Evolutionary conservation across 108 stramenopile genomes (phyloP).

Genomic region (Bacterosira constricta): DNA sequence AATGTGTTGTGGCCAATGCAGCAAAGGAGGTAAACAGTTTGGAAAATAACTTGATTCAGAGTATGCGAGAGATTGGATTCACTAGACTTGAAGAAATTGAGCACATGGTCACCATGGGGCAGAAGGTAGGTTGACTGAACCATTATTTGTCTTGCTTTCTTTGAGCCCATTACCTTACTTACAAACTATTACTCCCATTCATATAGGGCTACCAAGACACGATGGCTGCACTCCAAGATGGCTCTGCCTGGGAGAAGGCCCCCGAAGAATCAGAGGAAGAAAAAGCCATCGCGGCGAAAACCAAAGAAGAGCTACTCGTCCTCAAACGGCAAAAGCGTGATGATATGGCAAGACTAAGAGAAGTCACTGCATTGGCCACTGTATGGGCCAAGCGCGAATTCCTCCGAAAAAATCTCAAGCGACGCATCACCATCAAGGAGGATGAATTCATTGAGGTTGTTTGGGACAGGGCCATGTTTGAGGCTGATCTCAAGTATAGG

Average conservation of each 20-base stretch:
- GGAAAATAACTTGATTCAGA: conserved; percentile 70
- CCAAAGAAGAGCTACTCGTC: conserved; percentile 14
- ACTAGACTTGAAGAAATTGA: conserved; percentile 79
- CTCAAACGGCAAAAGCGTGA: conserved; percentile 17
- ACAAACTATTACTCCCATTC: background rate
- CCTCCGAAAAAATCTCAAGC: conserved; percentile 63
- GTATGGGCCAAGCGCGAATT: conserved; percentile 85
- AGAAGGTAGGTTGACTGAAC: conserved; percentile 48
- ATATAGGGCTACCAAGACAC: conserved; percentile 36
- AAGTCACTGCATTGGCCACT: conserved; percentile 65
- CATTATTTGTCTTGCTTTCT: conserved; percentile 1
- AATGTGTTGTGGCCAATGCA: conserved; percentile 51
- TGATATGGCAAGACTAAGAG: conserved; percentile 48
- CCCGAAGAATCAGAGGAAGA: conserved; percentile 50
- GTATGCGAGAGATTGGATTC: conserved; percentile 79
- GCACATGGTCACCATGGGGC: conserved; percentile 73
- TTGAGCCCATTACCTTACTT: background rate
- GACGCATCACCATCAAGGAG: conserved; percentile 48
- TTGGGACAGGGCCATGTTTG: conserved; percentile 84
- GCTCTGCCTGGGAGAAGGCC: conserved; percentile 31
- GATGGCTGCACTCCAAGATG: conserved; percentile 36
- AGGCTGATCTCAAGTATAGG: conserved; percentile 71
- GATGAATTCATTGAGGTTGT: conserved; percentile 68
- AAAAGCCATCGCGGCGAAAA: conserved; percentile 25
- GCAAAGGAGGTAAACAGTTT: conserved; percentile 50